Conservation (phyloP, 2,329 filamentous ascomycete genomes). For the Aspergillus aculeatinus region DNA sequence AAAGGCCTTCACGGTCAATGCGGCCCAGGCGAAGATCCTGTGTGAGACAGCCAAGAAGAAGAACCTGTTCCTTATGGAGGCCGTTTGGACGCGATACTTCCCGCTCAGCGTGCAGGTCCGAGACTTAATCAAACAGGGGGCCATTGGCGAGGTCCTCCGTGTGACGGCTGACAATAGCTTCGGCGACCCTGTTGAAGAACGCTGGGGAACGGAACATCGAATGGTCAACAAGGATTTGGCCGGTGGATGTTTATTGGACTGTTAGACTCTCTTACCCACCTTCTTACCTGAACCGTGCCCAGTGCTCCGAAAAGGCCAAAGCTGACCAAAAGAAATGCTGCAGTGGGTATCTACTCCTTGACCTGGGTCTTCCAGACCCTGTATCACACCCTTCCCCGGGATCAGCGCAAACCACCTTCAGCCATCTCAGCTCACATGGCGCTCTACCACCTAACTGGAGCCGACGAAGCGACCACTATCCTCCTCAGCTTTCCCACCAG, state of each 20-base stretch:
- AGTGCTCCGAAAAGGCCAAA: not conserved
- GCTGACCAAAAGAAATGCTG: not conserved
- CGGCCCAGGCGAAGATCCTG: constrained; percentile 70
- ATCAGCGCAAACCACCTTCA: constrained; percentile 63
- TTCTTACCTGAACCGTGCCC: not conserved
- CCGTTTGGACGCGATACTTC: constrained; percentile 88
- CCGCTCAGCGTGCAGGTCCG: constrained; percentile 72
- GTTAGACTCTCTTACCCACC: constrained; percentile 31
- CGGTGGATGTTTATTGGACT: constrained; percentile 77
- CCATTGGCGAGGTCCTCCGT: constrained; percentile 59
- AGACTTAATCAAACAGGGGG: constrained; percentile 56
- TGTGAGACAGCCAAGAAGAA: constrained; percentile 70
- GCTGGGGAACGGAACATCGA: constrained; percentile 63
- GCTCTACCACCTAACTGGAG: constrained; percentile 69
- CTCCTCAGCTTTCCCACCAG: constrained; percentile 70
- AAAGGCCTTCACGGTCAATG: constrained; percentile 85
- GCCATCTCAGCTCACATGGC: constrained; percentile 67
- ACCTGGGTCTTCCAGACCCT: constrained; percentile 90
- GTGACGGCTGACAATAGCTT: constrained; percentile 63
- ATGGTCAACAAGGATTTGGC: constrained; percentile 83
- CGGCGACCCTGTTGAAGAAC: constrained; percentile 59
- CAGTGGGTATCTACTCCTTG: constrained; percentile 78
- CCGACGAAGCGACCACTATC: constrained; percentile 76
- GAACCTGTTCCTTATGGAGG: constrained; percentile 77
- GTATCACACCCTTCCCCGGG: constrained; percentile 71